Base-by-base conservation (phyloP, 768 basidiomycete genomes). In the Lactarius tabidus region DNA sequence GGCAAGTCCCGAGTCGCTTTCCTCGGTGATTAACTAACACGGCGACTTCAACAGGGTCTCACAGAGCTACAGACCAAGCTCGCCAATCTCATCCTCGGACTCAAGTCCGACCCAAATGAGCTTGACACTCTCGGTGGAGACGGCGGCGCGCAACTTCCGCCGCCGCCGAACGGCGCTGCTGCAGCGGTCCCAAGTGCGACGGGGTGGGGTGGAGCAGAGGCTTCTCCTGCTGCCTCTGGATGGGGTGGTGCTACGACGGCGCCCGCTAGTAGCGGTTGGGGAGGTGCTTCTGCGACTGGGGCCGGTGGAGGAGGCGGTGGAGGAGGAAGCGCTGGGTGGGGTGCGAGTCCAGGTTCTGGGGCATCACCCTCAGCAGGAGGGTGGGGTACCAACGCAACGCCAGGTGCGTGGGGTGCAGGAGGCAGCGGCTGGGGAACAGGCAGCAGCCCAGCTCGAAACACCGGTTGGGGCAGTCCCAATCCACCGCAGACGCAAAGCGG, bases 21-120 rank as follows among this genome's bases (percentile, higher is more conserved):
- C 33, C 60, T 20, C 43, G 5, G 36, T 36, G 43, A 6, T 56
- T 20, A 20, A 33, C 26, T 39, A 20, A 51, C 64, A 12, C 38
- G 38, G 14, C 12, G 35, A 7, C 35, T 15, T 14, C 38, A 36
- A 38, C 38, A 93, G 88, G 91, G 91, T 55, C 80, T 93, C 26
- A 81, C 84, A 38, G 89, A 91, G 74, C 80, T 93, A 15, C 90
- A 91, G 73, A 85, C 84, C 43, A 93, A 93, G 73, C 78, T 93
- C 33, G 91, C 89, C 2, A 90, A 88, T 68, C 80, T 93, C 60
- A 87, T 91, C 59, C 81, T 91, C 53, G 89, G 86, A 12, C 80
- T 93, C 15, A 91, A 92, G 36, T 54, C 71, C 6, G 74, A 71
- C 35, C 67, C 71, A 3, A 70, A 71, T 38, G 75, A 90, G 48